phyloP scores from a whole-genome alignment of 805 yeast species.

The Saturnispora halmiae region DNA sequence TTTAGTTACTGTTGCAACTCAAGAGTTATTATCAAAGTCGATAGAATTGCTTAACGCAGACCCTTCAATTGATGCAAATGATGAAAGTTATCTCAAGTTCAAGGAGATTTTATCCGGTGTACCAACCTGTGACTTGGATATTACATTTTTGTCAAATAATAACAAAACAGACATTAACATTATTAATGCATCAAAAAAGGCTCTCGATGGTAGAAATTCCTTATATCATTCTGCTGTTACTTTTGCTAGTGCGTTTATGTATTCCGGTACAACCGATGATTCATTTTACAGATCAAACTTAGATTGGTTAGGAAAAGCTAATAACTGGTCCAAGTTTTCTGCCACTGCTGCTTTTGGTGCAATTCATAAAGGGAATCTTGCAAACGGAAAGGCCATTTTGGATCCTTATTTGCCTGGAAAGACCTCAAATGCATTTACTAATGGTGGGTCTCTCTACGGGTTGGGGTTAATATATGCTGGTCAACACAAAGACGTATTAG shows the following conservation, averaged over 20 bases:
- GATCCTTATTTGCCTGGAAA: constrained; percentile 86
- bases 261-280: constrained; percentile 94
- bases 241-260: constrained; percentile 88
- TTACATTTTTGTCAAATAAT: constrained; percentile 78
- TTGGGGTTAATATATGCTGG: constrained; percentile 93
- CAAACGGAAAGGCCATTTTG: constrained; percentile 80
- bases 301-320: constrained; percentile 96
- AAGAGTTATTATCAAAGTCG: constrained; percentile 64
- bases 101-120: constrained; percentile 76
- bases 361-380: constrained; percentile 87
- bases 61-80: constrained; percentile 19
- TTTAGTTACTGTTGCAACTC: constrained; percentile 83
- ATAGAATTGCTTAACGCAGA: constrained; percentile 32
- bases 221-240: constrained; percentile 94
- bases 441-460: constrained; percentile 93
- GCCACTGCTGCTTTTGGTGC: constrained; percentile 98
- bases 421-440: constrained; percentile 75
- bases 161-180: constrained; percentile 80
- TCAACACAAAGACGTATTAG: constrained; percentile 81
- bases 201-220: constrained; percentile 85
- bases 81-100: constrained; percentile 28
- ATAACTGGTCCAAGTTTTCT: constrained; percentile 95
- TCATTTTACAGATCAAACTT: constrained; percentile 81
- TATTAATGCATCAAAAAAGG: constrained; percentile 69
- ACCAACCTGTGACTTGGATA: constrained; percentile 87